These are phyloP conservation scores for Pseudotsuga menziesii DNA, from an alignment of 75 land plant species.

Conservation along the genomic window DNA sequence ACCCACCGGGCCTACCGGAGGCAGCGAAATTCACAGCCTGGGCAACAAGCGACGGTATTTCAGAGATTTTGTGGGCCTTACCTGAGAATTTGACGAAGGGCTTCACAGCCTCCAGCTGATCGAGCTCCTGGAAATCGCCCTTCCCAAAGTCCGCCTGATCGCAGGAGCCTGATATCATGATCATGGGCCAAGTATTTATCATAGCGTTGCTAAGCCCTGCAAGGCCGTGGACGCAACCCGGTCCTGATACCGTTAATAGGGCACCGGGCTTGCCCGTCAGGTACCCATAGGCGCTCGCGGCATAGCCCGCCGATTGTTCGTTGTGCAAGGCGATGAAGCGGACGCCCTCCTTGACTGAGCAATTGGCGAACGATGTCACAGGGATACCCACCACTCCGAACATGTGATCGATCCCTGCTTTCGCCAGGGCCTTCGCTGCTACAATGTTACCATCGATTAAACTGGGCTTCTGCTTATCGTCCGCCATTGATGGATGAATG, in stretches of 20 bases:
- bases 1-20: conserved; percentile 73
- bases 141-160: conserved; percentile 69
- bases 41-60: conserved; percentile 62
- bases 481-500: no score
- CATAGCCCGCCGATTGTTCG: conserved; percentile 78
- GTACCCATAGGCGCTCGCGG: conserved; percentile 69
- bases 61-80: conserved; percentile 40
- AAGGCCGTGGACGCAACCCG: conserved; percentile 95
- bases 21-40: conserved; percentile 37
- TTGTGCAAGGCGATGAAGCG: conserved; percentile 78
- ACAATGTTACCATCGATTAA: conserved; percentile 49
- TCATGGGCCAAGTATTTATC: conserved; percentile 82
- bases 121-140: conserved; percentile 98
- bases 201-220: conserved; percentile 89
- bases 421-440: conserved; percentile 47
- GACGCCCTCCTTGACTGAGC: conserved; percentile 56
- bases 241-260: conserved; percentile 85
- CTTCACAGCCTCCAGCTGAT: conserved; percentile 70
- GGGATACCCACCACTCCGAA: conserved; percentile 80
- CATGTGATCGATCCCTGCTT: conserved; percentile 51
- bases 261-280: conserved; percentile 72
- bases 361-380: conserved; percentile 55
- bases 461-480: not conserved
- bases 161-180: conserved; percentile 88
- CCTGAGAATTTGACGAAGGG: conserved; percentile 76